phyloP scores from a whole-genome alignment of 164 flowering plant species.

The Santalum album region DNA sequence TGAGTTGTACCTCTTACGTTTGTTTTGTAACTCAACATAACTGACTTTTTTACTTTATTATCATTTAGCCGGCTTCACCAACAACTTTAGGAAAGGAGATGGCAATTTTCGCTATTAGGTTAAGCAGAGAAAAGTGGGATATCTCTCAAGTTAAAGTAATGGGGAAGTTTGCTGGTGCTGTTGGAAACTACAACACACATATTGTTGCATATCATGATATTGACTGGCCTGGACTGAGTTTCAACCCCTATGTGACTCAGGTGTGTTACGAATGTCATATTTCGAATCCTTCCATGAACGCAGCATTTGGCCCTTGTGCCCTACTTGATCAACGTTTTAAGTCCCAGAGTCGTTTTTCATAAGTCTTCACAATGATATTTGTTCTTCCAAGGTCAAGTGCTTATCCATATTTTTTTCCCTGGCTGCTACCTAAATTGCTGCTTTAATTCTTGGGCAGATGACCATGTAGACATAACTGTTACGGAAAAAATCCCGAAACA shows the following conservation, averaged over 20 bases:
- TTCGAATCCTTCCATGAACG: not conserved
- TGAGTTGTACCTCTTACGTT: no score
- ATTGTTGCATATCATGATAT: conserved; percentile 75
- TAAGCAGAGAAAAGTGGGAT: conserved; percentile 47
- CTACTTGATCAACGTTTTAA: not conserved
- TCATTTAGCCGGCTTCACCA: conserved; percentile 80
- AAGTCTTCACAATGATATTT: no score
- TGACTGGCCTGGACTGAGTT: conserved; percentile 81
- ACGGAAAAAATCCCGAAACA: no score
- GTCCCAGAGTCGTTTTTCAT: no score
- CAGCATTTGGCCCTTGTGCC: not conserved
- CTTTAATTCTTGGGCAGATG: no score
- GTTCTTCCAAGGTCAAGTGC: no score
- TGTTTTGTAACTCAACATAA: not conserved
- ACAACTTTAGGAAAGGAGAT: conserved; percentile 93
- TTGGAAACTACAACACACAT: conserved; percentile 96
- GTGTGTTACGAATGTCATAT: conserved; percentile 17
- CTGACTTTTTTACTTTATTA: conserved; percentile 2
- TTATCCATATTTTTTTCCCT: no score
- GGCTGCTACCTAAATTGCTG: no score
- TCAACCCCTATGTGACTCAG: conserved; percentile 92
- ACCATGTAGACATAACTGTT: no score
- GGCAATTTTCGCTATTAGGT: conserved; percentile 69
- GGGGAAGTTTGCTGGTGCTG: conserved; percentile 98
- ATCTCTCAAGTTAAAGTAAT: conserved; percentile 49